Conservation (phyloP, 805 yeast species). For the Komagataella kurtzmanii region DNA sequence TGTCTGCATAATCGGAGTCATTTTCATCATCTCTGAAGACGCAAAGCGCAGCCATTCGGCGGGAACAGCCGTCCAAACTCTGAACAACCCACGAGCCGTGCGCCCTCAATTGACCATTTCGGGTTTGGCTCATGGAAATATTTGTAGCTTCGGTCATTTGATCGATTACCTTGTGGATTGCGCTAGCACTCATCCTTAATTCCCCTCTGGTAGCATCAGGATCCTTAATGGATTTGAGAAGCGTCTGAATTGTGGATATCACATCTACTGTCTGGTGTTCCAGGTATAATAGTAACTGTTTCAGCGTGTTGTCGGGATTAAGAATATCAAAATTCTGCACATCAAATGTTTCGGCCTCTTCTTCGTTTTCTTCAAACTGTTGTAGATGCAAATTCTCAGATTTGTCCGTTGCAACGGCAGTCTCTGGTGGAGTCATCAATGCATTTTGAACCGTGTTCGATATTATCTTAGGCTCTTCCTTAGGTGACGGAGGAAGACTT, state of each 20-base stretch:
- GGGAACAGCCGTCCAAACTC: constrained; percentile 72
- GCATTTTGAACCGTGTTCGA: background rate
- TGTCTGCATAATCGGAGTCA: constrained; percentile 66
- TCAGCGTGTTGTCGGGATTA: constrained; percentile 79
- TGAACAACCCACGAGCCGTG: constrained; percentile 89
- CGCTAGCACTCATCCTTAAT: constrained; percentile 56
- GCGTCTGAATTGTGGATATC: constrained; percentile 75
- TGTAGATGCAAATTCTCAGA: background rate
- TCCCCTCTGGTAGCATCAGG: constrained; percentile 68
- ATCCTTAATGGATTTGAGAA: constrained; percentile 63
- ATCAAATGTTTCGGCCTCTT: constrained; percentile 45
- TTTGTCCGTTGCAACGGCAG: background rate
- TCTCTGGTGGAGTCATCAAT: background rate
- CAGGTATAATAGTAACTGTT: constrained; percentile 69
- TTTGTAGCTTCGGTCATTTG: constrained; percentile 88
- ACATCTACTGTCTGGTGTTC: constrained; percentile 93
- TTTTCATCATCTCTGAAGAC: constrained; percentile 19
- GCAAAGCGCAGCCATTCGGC: constrained; percentile 69
- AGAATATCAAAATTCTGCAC: constrained; percentile 67
- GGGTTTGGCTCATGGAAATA: constrained; percentile 76
- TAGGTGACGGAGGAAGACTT: background rate
- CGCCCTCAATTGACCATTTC: constrained; percentile 73
- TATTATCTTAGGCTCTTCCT: background rate
- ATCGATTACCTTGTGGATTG: constrained; percentile 65
- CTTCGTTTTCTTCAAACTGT: background rate